Percentiles rank a stretch among this genome's conserved stretches.
These are phyloP conservation scores for Candida golubevii DNA, from an alignment of 805 yeast genomes.

Conservation along the genomic window DNA sequence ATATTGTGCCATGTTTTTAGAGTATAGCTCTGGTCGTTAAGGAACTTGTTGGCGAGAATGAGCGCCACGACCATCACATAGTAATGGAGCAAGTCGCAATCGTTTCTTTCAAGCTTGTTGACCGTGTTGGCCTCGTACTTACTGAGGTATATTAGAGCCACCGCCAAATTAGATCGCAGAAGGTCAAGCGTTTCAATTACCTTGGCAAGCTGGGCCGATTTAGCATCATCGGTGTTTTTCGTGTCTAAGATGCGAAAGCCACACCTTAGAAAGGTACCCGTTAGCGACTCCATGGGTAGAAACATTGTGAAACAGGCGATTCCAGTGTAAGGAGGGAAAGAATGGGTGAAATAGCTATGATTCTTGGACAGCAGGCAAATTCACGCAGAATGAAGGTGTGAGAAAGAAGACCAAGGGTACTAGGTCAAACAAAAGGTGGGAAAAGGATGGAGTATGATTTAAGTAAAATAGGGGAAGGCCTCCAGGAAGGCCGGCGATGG, in stretches of 20 bases:
- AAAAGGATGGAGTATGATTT: no score
- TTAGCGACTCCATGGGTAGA: background rate
- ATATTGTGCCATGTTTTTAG: slow-evolving; percentile 46
- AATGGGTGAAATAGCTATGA: background rate
- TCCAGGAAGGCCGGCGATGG: background rate
- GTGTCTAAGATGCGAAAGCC: slow-evolving; percentile 9
- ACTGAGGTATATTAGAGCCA: slow-evolving; percentile 14
- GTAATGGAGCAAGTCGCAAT: slow-evolving; percentile 12
- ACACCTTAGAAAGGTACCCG: slow-evolving; percentile 12
- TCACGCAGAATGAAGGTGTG: no score
- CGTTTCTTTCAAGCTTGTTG: slow-evolving; percentile 7
- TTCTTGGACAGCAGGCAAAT: background rate
- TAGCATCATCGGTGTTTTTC: slow-evolving; percentile 1
- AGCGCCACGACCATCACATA: slow-evolving; percentile 17
- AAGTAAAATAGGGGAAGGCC: no score
- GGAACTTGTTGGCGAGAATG: slow-evolving; percentile 32
- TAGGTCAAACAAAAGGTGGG: no score
- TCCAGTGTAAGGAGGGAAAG: background rate
- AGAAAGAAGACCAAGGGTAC: no score
- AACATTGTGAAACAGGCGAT: background rate
- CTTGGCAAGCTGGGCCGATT: slow-evolving; percentile 9
- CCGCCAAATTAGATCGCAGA: slow-evolving; percentile 14
- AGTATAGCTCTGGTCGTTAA: slow-evolving; percentile 48
- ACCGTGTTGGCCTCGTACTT: slow-evolving; percentile 13
- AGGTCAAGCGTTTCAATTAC: slow-evolving; percentile 17